Percentiles rank a stretch among this genome's conserved stretches.
Conservation (phyloP, 1,139 yeast genomes). For the Lodderomyces parapsilosis region DNA sequence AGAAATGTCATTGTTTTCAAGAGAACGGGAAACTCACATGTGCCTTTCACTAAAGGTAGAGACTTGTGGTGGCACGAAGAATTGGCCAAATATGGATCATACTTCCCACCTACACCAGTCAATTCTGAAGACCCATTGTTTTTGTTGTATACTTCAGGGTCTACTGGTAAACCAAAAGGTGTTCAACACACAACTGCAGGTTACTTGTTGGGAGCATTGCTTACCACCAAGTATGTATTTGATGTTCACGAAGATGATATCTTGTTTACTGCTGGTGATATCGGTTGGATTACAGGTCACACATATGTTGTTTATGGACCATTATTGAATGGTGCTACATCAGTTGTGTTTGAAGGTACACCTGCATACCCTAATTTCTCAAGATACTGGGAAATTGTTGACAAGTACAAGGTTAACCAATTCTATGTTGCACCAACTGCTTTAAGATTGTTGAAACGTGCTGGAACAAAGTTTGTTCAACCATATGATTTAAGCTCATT, state of each 20-base stretch:
- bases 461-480: constrained; percentile 69
- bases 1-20: constrained; percentile 67
- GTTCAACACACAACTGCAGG: constrained; percentile 79
- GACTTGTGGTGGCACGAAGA: constrained; percentile 87
- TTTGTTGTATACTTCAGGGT: constrained; percentile 66
- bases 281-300: constrained; percentile 91
- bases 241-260: constrained; percentile 73
- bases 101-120: constrained; percentile 60
- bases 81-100: constrained; percentile 62
- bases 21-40: constrained; percentile 68
- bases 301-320: constrained; percentile 85
- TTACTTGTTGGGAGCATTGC: constrained; percentile 65
- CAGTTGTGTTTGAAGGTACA: constrained; percentile 83
- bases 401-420: constrained; percentile 72
- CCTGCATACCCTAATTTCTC: constrained; percentile 81
- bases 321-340: constrained; percentile 71
- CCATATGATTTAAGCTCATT: constrained; percentile 63
- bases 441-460: constrained; percentile 75
- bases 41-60: constrained; percentile 60
- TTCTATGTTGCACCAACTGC: constrained; percentile 93
- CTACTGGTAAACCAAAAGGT: constrained; percentile 71
- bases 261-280: constrained; percentile 82
- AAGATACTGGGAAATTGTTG: constrained; percentile 83
- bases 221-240: constrained; percentile 72
- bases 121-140: constrained; percentile 62